These are phyloP conservation scores for Centella asiatica DNA, from an alignment of 129 eudicot species.

Conservation along the genomic window DNA sequence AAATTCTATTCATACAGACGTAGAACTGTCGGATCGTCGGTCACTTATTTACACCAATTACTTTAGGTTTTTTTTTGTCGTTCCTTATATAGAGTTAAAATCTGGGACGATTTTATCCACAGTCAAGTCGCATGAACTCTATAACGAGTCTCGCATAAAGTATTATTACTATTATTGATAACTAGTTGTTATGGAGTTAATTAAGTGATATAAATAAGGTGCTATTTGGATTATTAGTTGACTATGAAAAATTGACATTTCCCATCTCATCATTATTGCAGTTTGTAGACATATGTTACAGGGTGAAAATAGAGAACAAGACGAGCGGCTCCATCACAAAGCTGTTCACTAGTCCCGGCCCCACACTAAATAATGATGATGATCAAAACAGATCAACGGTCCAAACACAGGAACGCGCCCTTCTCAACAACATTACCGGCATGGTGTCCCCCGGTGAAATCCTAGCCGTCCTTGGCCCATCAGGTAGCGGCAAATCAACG, in stretches of 20 bases:
- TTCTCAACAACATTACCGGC: slow-evolving; percentile 66
- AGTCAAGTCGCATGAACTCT: too few species aligned
- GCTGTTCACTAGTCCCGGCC: slow-evolving; percentile 16
- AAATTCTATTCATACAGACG: neutral
- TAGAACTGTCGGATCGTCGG: neutral
- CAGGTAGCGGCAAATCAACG: slow-evolving; percentile 95
- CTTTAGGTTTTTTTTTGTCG: too few species aligned
- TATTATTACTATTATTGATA: too few species aligned
- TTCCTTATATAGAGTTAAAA: too few species aligned
- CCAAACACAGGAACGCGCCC: slow-evolving; percentile 37
- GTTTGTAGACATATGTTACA: slow-evolving; percentile 65
- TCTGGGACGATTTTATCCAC: too few species aligned
- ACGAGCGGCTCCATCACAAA: slow-evolving; percentile 14
- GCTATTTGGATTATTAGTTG: too few species aligned
- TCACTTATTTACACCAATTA: neutral
- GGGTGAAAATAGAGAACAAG: slow-evolving; percentile 34
- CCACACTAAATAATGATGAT: neutral
- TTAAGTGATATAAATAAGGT: too few species aligned
- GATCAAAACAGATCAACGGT: slow-evolving; percentile 13
- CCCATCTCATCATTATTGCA: slow-evolving; percentile 13
- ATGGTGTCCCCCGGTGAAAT: slow-evolving; percentile 73
- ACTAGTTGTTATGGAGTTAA: too few species aligned
- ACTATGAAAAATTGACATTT: neutral
- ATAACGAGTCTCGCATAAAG: too few species aligned
- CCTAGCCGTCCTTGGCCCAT: slow-evolving; percentile 82